Percentiles rank a stretch among this genome's conserved stretches.
phyloP scores from a whole-genome alignment of 2,329 filamentous ascomycete species.

The Peltaster fructicola region DNA sequence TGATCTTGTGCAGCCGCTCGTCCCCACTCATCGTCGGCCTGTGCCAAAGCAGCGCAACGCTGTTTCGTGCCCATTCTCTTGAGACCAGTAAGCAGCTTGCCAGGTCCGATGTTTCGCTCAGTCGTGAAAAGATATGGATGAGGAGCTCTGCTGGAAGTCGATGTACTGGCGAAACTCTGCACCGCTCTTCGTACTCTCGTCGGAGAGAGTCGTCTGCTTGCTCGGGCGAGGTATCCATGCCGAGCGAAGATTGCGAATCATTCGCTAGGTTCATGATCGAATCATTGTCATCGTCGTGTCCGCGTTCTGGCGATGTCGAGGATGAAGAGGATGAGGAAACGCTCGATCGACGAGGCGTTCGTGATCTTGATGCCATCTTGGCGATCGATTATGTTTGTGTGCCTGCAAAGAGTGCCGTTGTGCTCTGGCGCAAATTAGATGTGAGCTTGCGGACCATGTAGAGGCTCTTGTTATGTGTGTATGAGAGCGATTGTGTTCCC shows the following conservation, averaged over 20 bases:
- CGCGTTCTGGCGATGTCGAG: slow-evolving; percentile 55
- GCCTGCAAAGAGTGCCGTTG: no score
- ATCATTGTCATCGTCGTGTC: slow-evolving; percentile 81
- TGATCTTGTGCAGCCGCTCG: slow-evolving; percentile 64
- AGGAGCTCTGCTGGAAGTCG: slow-evolving; percentile 85
- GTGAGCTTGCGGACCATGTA: no score
- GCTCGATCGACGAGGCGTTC: slow-evolving; percentile 14
- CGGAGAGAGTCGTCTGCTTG: slow-evolving; percentile 44
- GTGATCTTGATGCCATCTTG: no score
- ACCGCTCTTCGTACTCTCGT: slow-evolving; percentile 40
- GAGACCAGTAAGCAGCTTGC: slow-evolving; percentile 86
- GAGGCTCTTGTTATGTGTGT: no score
- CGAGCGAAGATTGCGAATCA: slow-evolving; percentile 84
- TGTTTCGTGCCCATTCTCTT: slow-evolving; percentile 80
- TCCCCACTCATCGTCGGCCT: slow-evolving; percentile 79
- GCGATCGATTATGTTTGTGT: no score
- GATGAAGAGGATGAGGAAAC: slow-evolving; percentile 37
- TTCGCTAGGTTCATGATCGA: slow-evolving; percentile 70
- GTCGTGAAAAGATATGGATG: slow-evolving; percentile 77
- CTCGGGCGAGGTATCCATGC: slow-evolving; percentile 40
- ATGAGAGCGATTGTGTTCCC: no score
- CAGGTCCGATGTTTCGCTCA: slow-evolving; percentile 55
- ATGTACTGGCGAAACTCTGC: slow-evolving; percentile 61
- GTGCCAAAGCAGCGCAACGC: slow-evolving; percentile 88
- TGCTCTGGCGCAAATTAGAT: no score